Evolutionary conservation across 768 basidiomycete genomes (phyloP).

Genomic region (Mycena vulgaris): DNA sequence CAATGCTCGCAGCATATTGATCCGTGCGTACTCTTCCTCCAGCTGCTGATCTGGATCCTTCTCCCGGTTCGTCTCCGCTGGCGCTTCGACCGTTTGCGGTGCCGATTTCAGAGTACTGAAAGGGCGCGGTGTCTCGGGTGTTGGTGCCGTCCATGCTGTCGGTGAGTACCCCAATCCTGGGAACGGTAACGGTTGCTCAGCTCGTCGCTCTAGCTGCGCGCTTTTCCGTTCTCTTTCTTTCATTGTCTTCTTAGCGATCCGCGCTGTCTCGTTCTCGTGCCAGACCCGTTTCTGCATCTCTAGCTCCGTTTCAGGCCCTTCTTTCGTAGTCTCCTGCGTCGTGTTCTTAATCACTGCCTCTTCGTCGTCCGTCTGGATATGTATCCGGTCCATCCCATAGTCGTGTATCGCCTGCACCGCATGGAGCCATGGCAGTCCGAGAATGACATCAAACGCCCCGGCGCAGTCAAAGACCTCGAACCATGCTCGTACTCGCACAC

Average conservation of each 20-base stretch:
- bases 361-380: not conserved
- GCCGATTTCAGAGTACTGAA: not conserved
- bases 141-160: not conserved
- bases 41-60: constrained; percentile 22
- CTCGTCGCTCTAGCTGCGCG: constrained; percentile 17
- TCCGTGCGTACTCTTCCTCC: constrained; percentile 15
- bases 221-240: constrained; percentile 11
- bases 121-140: not conserved
- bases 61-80: not conserved
- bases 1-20: not conserved
- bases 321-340: not conserved
- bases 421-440: constrained; percentile 29
- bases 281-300: not conserved
- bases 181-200: constrained; percentile 27
- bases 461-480: constrained; percentile 28
- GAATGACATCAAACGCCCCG: constrained; percentile 15
- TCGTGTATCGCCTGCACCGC: constrained; percentile 15
- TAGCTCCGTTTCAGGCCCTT: not conserved
- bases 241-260: not conserved
- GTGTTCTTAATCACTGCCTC: constrained; percentile 12
- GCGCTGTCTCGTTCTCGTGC: not conserved
- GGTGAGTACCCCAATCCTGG: constrained; percentile 31
- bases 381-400: constrained; percentile 15
- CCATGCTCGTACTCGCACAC: not conserved
- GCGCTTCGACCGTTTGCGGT: not conserved